phyloP scores from a whole-genome alignment of 1,284 basidiomycete genomes.

The Pterula multifida region DNA sequence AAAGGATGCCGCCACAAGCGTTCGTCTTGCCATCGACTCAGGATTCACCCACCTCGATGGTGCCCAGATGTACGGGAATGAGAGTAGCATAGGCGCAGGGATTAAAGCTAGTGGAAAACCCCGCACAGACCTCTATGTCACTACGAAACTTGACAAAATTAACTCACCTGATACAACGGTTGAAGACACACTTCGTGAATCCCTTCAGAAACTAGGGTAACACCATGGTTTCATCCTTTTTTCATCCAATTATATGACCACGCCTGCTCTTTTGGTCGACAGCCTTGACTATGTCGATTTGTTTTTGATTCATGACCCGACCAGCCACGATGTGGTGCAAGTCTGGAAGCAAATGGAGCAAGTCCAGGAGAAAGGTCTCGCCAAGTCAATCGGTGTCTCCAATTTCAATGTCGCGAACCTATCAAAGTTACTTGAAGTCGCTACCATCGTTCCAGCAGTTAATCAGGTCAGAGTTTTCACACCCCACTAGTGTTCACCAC shows the following conservation, averaged over 20 bases:
- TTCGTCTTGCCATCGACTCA: conserved; percentile 41
- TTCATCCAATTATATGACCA: too few species aligned
- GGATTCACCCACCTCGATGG: conserved; percentile 65
- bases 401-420: conserved; percentile 69
- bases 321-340: conserved; percentile 31
- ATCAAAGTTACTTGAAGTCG: conserved; percentile 44
- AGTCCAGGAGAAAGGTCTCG: conserved; percentile 51
- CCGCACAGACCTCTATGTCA: conserved; percentile 49
- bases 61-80: conserved; percentile 58
- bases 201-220: conserved; percentile 39
- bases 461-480: conserved; percentile 56
- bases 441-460: conserved; percentile 52
- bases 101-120: conserved; percentile 30
- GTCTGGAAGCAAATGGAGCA: conserved; percentile 68
- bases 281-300: conserved; percentile 62
- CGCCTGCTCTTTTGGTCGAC: too few species aligned
- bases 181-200: conserved; percentile 36
- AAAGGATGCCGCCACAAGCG: conserved; percentile 37
- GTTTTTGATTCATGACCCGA: conserved; percentile 65
- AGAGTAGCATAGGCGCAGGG: conserved; percentile 38
- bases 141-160: conserved; percentile 41
- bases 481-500: background rate
- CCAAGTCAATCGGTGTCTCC: conserved; percentile 75
- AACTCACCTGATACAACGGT: conserved; percentile 20
- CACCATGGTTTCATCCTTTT: background rate